phyloP scores from a whole-genome alignment of 352 stramenopile genomes.

The Globisporangium spiculum region DNA sequence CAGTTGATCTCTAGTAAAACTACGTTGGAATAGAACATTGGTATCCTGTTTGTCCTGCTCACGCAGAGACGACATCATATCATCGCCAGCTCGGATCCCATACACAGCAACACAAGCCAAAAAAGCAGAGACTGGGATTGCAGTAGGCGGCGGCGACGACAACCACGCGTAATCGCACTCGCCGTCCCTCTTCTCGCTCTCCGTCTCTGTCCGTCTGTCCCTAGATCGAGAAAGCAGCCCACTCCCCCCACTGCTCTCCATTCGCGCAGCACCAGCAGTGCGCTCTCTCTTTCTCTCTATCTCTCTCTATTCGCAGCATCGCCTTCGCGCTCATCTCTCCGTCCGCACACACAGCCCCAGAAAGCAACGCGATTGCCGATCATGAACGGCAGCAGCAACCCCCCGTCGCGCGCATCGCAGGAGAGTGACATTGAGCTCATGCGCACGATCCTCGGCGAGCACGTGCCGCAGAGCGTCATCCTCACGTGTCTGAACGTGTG shows the following conservation, averaged over 20 bases:
- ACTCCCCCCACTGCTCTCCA: background rate
- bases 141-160: background rate
- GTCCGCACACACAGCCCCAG: background rate
- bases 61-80: background rate
- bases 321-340: background rate
- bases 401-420: conserved; percentile 22
- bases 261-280: background rate
- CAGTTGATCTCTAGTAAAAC: background rate
- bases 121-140: background rate
- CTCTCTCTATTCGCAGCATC: background rate
- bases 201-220: background rate
- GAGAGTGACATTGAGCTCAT: conserved; percentile 84
- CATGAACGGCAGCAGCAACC: conserved; percentile 2
- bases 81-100: background rate
- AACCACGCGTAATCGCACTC: conserved; percentile 1
- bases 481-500: conserved; percentile 81
- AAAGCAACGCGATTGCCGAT: background rate
- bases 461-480: conserved; percentile 84
- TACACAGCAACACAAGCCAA: background rate
- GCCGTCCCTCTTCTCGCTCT: background rate
- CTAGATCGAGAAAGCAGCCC: background rate
- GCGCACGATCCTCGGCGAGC: conserved; percentile 84
- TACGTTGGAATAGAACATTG: background rate
- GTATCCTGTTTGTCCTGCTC: background rate
- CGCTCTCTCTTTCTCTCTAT: background rate